A percentile compares a stretch with the other conserved stretches of the same genome.
Conservation (phyloP, 495 filamentous ascomycete species). For the Aspergillus nidulans region DNA sequence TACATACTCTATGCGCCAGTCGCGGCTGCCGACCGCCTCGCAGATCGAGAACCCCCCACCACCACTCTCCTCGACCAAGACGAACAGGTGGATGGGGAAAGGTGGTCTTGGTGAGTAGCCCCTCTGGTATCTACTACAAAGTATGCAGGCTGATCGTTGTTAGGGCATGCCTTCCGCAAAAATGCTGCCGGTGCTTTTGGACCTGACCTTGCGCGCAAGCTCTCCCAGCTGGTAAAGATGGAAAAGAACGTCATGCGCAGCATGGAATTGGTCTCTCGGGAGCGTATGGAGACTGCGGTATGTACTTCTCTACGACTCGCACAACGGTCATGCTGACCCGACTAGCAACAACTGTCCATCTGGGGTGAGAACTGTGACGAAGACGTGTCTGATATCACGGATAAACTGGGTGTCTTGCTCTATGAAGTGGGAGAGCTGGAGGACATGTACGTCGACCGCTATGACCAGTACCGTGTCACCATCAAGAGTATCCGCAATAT, state of each 20-base stretch:
- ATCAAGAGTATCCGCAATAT: conserved; percentile 99
- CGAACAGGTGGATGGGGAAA: conserved; percentile 79
- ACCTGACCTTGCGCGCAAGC: conserved; percentile 94
- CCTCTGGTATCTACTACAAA: neutral
- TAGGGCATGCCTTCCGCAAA: conserved; percentile 92
- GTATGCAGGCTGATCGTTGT: neutral
- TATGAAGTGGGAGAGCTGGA: conserved; percentile 99
- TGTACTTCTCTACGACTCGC: conserved; percentile 22
- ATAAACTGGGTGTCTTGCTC: conserved; percentile 95
- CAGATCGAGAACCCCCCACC: conserved; percentile 91
- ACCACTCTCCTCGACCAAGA: conserved; percentile 85
- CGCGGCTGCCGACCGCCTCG: conserved; percentile 86
- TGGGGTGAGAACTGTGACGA: conserved; percentile 97
- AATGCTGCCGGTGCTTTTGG: conserved; percentile 90
- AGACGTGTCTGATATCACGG: conserved; percentile 96
- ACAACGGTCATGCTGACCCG: neutral
- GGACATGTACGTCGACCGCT: conserved; percentile 95
- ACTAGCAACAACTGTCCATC: conserved; percentile 92
- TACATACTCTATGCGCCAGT: conserved; percentile 97
- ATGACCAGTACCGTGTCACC: conserved; percentile 98
- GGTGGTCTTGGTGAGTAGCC: conserved; percentile 70
- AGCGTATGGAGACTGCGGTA: conserved; percentile 98
- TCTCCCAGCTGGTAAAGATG: conserved; percentile 98
- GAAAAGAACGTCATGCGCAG: conserved; percentile 99
- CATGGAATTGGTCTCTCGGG: conserved; percentile 88